phyloP scores from a whole-genome alignment of 306 rosid species.

The Rosa rugosa region DNA sequence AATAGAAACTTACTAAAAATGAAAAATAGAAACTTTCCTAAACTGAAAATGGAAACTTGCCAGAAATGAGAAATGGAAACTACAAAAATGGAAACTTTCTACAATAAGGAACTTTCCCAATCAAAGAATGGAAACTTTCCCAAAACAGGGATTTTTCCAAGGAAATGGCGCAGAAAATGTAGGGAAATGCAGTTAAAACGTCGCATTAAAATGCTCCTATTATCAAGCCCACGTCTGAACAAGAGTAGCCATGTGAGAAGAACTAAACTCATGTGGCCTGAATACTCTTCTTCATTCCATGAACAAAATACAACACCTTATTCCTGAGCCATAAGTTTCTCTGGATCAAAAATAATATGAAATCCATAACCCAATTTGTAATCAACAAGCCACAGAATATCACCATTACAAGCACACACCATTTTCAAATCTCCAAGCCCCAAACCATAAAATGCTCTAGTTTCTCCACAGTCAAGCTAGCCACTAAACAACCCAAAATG shows the following conservation, averaged over 20 bases:
- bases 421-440: slow-evolving; percentile 78
- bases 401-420: slow-evolving; percentile 75
- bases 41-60: too few relatives aligned
- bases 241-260: slow-evolving; percentile 69
- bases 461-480: slow-evolving; percentile 50
- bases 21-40: too few relatives aligned
- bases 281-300: slow-evolving; percentile 81
- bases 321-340: slow-evolving; percentile 70
- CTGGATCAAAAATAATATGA: slow-evolving; percentile 76
- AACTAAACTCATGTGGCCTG: slow-evolving; percentile 62
- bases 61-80: too few relatives aligned
- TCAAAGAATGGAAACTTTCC: too few relatives aligned
- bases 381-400: slow-evolving; percentile 74
- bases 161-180: too few relatives aligned
- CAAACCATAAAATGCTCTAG: slow-evolving; percentile 34
- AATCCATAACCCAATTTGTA: slow-evolving; percentile 70
- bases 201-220: too few relatives aligned
- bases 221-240: slow-evolving; percentile 52
- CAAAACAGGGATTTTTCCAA: too few relatives aligned
- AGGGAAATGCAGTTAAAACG: too few relatives aligned
- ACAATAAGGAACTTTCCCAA: too few relatives aligned
- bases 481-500: slow-evolving; percentile 50
- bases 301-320: slow-evolving; percentile 87
- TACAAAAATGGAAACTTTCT: too few relatives aligned
- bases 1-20: too few relatives aligned